Conservation (phyloP, 2,329 filamentous ascomycete genomes). For the Aspergillus uvarum region DNA sequence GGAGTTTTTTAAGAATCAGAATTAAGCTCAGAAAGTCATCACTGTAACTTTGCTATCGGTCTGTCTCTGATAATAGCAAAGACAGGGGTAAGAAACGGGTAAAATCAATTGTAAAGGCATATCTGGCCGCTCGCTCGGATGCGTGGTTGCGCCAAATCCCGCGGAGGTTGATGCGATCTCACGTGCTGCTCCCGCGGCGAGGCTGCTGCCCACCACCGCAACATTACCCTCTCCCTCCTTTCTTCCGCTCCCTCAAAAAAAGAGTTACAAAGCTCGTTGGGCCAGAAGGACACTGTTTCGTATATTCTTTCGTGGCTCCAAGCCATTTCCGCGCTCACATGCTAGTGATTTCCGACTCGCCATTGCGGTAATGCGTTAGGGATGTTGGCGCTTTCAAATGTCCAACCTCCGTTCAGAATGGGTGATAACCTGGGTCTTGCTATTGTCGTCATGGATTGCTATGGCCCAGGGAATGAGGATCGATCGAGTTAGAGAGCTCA, state of each 20-base stretch:
- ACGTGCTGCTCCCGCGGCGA: slow-evolving; percentile 14
- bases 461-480: slow-evolving; percentile 37
- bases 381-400: slow-evolving; percentile 41
- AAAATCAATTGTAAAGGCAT: slow-evolving; percentile 23
- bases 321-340: slow-evolving; percentile 23
- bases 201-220: slow-evolving; percentile 3
- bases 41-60: background rate
- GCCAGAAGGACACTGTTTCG: slow-evolving; percentile 25
- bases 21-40: background rate
- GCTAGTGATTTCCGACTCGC: slow-evolving; percentile 23
- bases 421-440: slow-evolving; percentile 34
- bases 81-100: background rate
- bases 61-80: background rate
- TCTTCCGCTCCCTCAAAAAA: slow-evolving; percentile 9
- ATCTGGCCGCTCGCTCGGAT: slow-evolving; percentile 28
- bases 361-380: slow-evolving; percentile 42
- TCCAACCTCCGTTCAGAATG: slow-evolving; percentile 34
- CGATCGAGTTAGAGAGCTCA: slow-evolving; percentile 36
- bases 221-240: background rate
- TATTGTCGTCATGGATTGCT: slow-evolving; percentile 38
- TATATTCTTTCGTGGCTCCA: slow-evolving; percentile 18
- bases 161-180: slow-evolving; percentile 11
- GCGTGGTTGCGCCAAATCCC: background rate
- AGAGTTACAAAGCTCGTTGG: slow-evolving; percentile 18
- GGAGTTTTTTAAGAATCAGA: background rate